These are phyloP conservation scores for Nannochloropsis gaditana DNA, from an alignment of 108 stramenopile species.

Conservation along the genomic window DNA sequence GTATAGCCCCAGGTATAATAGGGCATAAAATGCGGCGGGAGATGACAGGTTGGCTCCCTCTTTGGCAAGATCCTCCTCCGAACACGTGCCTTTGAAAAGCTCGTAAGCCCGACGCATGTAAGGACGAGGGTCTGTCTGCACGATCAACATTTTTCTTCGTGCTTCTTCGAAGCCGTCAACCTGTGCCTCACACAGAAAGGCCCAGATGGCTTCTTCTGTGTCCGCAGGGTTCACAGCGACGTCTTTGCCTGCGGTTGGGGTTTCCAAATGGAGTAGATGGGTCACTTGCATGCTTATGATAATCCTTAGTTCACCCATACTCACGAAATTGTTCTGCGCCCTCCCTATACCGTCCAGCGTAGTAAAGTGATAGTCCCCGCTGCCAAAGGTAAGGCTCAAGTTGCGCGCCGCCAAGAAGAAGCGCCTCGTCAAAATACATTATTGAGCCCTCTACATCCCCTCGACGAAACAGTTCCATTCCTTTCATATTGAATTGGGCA, in stretches of 20 bases:
- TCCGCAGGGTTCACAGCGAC: conserved; percentile 41
- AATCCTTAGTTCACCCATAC: background rate
- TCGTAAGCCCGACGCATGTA: conserved; percentile 41
- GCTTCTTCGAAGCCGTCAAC: conserved; percentile 34
- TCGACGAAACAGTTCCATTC: conserved; percentile 29
- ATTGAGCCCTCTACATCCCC: conserved; percentile 27
- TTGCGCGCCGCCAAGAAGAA: conserved; percentile 23
- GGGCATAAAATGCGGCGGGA: conserved; percentile 37
- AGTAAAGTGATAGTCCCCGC: conserved; percentile 37
- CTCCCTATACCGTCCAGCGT: conserved; percentile 30
- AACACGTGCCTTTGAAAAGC: conserved; percentile 30
- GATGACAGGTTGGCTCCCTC: conserved; percentile 8
- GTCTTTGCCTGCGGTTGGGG: background rate
- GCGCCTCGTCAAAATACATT: conserved; percentile 35
- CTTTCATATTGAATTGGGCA: background rate
- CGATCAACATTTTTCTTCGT: conserved; percentile 20
- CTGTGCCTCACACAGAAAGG: conserved; percentile 38
- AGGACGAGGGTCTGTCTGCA: conserved; percentile 26
- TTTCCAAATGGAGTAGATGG: no score
- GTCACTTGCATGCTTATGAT: no score
- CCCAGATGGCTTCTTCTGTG: conserved; percentile 45
- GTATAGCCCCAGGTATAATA: conserved; percentile 42
- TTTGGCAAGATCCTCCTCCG: conserved; percentile 33
- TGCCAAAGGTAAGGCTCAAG: conserved; percentile 43
- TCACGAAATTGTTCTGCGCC: conserved; percentile 24